Evolutionary conservation across 192 early-diverging fungal genomes (phyloP).

Genomic region (Mortierella hygrophila): DNA sequence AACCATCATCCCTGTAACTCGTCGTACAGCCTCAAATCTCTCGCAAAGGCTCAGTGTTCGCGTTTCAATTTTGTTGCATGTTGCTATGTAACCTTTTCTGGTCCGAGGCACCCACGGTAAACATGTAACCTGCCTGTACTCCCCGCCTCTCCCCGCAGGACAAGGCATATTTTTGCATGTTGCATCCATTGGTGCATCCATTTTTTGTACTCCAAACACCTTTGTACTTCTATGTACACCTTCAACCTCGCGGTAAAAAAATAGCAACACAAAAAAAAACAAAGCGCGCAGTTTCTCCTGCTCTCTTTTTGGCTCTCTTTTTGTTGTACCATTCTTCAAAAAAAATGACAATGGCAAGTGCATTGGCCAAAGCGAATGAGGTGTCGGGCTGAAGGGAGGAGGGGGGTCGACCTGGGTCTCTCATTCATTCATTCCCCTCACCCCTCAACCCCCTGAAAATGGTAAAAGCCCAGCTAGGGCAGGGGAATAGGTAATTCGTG

Average conservation of each 20-base stretch:
- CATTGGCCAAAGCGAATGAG: not conserved
- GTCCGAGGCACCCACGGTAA: not conserved
- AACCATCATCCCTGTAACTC: not conserved
- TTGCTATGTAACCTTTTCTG: not conserved
- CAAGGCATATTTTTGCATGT: not conserved
- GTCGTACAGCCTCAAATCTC: not conserved
- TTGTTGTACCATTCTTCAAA: not conserved
- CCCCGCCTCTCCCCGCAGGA: not conserved
- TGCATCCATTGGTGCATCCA: not conserved
- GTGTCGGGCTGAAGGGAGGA: not conserved
- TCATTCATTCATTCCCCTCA: not conserved
- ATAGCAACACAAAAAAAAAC: not conserved
- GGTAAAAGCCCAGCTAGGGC: not conserved
- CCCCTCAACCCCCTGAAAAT: not conserved
- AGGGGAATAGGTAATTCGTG: not conserved
- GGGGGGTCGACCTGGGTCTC: not conserved
- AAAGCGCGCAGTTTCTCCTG: not conserved
- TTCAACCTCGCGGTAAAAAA: not conserved
- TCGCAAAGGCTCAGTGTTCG: not conserved
- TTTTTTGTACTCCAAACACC: not conserved
- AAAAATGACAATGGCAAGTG: not conserved
- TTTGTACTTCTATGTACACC: not conserved
- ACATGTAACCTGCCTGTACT: not conserved
- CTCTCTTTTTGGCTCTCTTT: not conserved
- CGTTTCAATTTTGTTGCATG: not conserved